Percentiles rank a stretch among this genome's conserved stretches.
Evolutionary conservation across 768 basidiomycete genomes (phyloP).

Genomic region (Goffeauzyma gilvescens): DNA sequence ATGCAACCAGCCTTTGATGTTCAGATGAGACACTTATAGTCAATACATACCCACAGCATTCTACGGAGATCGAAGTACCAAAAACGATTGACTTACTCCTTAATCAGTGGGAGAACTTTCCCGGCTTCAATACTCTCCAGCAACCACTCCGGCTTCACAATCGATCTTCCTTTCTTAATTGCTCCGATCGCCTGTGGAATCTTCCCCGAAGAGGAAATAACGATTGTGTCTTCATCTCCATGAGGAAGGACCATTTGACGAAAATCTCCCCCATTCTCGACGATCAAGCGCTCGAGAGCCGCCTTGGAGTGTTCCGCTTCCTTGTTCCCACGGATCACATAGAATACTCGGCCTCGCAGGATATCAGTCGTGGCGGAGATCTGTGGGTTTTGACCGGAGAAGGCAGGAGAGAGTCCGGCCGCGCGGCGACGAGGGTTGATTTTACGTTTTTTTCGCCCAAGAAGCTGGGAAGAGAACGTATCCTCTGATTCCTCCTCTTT

Average conservation of each 20-base stretch:
- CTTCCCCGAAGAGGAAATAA: constrained; percentile 44
- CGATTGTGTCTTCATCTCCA: no score
- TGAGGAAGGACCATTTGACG: constrained; percentile 23
- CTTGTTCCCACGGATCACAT: constrained; percentile 40
- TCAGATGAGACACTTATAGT: neutral
- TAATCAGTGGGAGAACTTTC: constrained; percentile 43
- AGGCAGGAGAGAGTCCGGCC: no score
- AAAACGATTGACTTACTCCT: constrained; percentile 47
- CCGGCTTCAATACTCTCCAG: constrained; percentile 50
- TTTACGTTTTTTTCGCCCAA: no score
- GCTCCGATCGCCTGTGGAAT: no score
- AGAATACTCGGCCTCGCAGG: no score
- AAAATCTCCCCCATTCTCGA: constrained; percentile 31
- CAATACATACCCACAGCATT: neutral
- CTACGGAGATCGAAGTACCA: no score
- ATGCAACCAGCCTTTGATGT: constrained; percentile 19
- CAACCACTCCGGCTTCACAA: constrained; percentile 68
- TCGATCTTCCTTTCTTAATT: no score
- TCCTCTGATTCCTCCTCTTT: no score
- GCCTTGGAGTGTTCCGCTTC: constrained; percentile 53
- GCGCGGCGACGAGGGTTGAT: no score
- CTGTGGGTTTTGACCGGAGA: no score
- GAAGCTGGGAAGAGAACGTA: no score
- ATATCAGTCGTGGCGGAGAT: no score
- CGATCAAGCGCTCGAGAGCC: constrained; percentile 42